These are phyloP conservation scores for Coemansia sp. DNA, from an alignment of 192 early-diverging fungal species.

Conservation along the genomic window DNA sequence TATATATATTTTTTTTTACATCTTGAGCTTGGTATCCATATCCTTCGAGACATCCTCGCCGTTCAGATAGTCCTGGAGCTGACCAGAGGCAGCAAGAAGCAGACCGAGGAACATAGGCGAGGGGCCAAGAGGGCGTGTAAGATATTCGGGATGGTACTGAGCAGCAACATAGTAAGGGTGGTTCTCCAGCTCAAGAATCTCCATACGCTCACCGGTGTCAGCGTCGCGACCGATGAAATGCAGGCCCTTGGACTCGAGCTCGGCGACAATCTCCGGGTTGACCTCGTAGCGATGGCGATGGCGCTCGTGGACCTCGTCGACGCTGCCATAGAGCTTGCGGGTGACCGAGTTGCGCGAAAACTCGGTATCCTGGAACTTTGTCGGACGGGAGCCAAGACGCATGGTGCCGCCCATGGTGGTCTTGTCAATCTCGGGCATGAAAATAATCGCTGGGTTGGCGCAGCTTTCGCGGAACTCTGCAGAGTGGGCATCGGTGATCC, in stretches of 20 bases:
- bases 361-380: slow-evolving; percentile 73
- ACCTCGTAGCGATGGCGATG: slow-evolving; percentile 99
- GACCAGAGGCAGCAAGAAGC: slow-evolving; percentile 77
- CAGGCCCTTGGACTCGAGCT: slow-evolving; percentile 78
- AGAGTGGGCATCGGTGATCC: slow-evolving; percentile 75
- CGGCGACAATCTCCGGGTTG: slow-evolving; percentile 77
- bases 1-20: slow-evolving; percentile 17
- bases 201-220: slow-evolving; percentile 96
- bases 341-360: slow-evolving; percentile 57
- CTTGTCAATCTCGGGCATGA: slow-evolving; percentile 96
- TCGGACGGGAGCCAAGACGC: slow-evolving; percentile 85
- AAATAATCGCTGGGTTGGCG: slow-evolving; percentile 75
- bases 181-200: slow-evolving; percentile 83
- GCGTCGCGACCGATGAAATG: slow-evolving; percentile 86
- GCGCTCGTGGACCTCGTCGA: slow-evolving; percentile 73
- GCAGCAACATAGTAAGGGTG: slow-evolving; percentile 94
- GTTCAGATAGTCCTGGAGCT: slow-evolving; percentile 57
- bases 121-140: slow-evolving; percentile 90
- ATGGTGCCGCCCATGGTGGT: slow-evolving; percentile 95
- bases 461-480: slow-evolving; percentile 80
- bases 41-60: slow-evolving; percentile 24
- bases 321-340: slow-evolving; percentile 63
- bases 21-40: slow-evolving; percentile 42
- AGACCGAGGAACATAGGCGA: slow-evolving; percentile 92
- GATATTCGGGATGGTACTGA: slow-evolving; percentile 98